Base-by-base conservation (phyloP, 1,284 basidiomycete genomes). In the Trichosporon inkin region DNA sequence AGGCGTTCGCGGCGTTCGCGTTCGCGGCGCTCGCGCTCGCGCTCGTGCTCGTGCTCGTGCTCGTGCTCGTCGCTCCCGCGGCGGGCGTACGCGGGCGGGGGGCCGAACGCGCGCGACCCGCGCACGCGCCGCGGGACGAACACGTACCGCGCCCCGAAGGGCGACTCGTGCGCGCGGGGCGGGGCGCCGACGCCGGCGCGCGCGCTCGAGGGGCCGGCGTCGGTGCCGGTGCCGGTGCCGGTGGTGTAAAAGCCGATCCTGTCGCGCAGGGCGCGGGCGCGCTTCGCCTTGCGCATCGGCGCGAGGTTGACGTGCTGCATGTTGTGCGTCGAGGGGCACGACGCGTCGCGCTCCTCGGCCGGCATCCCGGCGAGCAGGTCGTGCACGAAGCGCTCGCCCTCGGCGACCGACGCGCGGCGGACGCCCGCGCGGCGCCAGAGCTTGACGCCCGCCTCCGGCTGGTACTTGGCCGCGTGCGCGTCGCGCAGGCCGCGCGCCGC, bases 241-340 rank as follows among this genome's bases (percentile, higher is more conserved):
- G n/a, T n/a, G n/a, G n/a, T n/a, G n/a, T n/a, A n/a, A n/a, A n/a
- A n/a, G n/a, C n/a, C n/a, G n/a, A n/a, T n/a, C n/a, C n/a, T n/a
- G n/a, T n/a, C n/a, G n/a, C 17, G 28, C 11, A n/a, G 14, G n/a
- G 28, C 19, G 13, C 32, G 51, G 47, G 47, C 2, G 3, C 5
- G n/a, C 19, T 58, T 57, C 22, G 53, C 17, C 38, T 36, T 20
- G 20, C n/a, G n/a, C n/a, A n/a, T n/a, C n/a, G 10, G 11, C 11
- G 37, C 36, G 37, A 53, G 55, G 4, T 32, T 16, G 6, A 60
- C 56, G 53, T 51, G 58, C 19, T 61, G 36, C 17, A 57, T 57
- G 44, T 61, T 61, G 57, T 64, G 62, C 10, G 59, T 61, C 20
- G 59, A 61, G 1, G 62, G 62, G 55, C 62, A 64, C 14, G 17